Conservation (phyloP, 75 land plant species). For the Pinus albicaulis region DNA sequence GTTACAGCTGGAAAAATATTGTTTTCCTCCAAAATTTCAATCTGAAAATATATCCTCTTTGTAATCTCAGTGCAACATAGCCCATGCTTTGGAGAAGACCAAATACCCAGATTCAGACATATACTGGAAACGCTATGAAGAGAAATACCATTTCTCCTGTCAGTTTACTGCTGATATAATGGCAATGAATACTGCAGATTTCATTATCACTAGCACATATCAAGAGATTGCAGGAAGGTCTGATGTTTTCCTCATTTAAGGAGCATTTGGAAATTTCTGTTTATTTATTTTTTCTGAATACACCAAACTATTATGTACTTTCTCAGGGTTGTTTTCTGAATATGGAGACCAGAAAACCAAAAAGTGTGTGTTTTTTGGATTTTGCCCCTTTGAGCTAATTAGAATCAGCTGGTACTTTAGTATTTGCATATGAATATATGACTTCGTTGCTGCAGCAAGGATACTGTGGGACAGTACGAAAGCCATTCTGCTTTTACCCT, state of each 20-base stretch:
- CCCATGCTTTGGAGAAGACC: constrained; percentile 78
- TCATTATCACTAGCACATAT: constrained; percentile 72
- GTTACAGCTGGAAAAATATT: too few species aligned
- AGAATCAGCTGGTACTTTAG: too few species aligned
- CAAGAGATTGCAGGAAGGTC: constrained; percentile 79
- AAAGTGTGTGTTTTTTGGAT: too few species aligned
- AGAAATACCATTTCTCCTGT: constrained; percentile 66
- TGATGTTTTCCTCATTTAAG: too few species aligned
- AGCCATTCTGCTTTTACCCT: constrained; percentile 83
- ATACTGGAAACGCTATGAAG: constrained; percentile 55
- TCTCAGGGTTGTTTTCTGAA: too few species aligned
- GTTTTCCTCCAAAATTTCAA: too few species aligned
- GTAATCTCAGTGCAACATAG: constrained; percentile 45
- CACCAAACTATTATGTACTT: too few species aligned
- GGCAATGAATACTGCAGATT: constrained; percentile 70
- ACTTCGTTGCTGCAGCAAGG: constrained; percentile 45
- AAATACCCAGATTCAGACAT: constrained; percentile 66
- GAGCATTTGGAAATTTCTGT: too few species aligned
- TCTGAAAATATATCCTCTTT: neutral
- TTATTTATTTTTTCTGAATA: too few species aligned
- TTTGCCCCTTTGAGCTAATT: too few species aligned
- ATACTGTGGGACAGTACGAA: constrained; percentile 91
- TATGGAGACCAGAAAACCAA: too few species aligned
- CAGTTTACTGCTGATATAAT: constrained; percentile 72
- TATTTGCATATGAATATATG: too few species aligned